Percentiles rank a stretch among this genome's conserved stretches.
Conservation (phyloP, 2,329 filamentous ascomycete genomes). For the Clarireedia monteithiana region DNA sequence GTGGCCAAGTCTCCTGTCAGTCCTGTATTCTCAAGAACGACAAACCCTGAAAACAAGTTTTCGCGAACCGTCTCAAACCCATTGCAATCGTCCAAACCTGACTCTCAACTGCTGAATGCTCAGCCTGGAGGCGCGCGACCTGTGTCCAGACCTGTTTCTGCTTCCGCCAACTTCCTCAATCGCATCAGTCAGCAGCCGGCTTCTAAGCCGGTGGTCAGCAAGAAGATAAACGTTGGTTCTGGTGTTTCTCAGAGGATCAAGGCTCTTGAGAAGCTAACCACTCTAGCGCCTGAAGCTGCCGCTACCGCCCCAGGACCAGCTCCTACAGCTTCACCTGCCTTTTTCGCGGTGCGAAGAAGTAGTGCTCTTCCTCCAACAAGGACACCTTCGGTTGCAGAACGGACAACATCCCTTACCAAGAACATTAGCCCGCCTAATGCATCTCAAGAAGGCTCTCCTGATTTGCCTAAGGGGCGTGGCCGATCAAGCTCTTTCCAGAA, state of each 20-base stretch:
- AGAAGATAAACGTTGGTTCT: slow-evolving; percentile 77
- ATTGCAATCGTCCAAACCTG: slow-evolving; percentile 25
- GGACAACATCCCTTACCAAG: slow-evolving; percentile 30
- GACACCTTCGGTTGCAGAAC: slow-evolving; percentile 31
- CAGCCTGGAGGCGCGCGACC: slow-evolving; percentile 29
- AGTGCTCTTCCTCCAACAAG: slow-evolving; percentile 27
- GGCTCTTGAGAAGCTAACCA: slow-evolving; percentile 73
- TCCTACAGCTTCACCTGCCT: slow-evolving; percentile 42
- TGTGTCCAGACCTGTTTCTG: slow-evolving; percentile 34
- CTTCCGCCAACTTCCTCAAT: slow-evolving; percentile 46
- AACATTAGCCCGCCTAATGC: slow-evolving; percentile 30
- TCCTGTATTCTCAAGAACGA: slow-evolving; percentile 44
- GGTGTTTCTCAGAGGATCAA: slow-evolving; percentile 94
- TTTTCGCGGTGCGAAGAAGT: slow-evolving; percentile 50
- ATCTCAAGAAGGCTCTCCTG: slow-evolving; percentile 41
- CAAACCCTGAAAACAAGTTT: slow-evolving; percentile 19
- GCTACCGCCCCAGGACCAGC: slow-evolving; percentile 8
- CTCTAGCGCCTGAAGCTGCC: slow-evolving; percentile 34
- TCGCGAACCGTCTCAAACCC: slow-evolving; percentile 32
- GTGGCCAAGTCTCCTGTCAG: slow-evolving; percentile 79
- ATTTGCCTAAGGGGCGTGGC: slow-evolving; percentile 29
- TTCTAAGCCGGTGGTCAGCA: slow-evolving; percentile 43
- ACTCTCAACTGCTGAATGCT: slow-evolving; percentile 34
- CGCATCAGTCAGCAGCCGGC: slow-evolving; percentile 43
- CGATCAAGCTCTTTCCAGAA: slow-evolving; percentile 26